Conservation (phyloP, 768 basidiomycete genomes). For the Naganishia randhawae region DNA sequence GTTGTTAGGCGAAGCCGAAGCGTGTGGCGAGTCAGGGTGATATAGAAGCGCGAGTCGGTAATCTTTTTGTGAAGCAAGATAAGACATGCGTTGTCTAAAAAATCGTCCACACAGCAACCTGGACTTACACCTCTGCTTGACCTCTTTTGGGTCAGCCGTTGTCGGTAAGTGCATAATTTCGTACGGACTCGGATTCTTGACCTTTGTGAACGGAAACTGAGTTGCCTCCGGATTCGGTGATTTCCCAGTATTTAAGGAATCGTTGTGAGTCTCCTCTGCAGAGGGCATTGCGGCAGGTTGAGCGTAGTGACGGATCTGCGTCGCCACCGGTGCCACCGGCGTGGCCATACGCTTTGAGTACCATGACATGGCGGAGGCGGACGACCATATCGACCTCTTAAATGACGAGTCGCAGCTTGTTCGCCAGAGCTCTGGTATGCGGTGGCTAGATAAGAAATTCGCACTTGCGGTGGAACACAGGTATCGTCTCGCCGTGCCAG, state of each 20-base stretch:
- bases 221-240: background rate
- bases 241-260: background rate
- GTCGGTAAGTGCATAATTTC: conserved; percentile 43
- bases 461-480: background rate
- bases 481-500: background rate
- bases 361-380: background rate
- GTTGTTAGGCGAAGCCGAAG: conserved; percentile 40
- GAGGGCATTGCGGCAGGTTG: conserved; percentile 12
- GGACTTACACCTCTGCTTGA: conserved; percentile 45
- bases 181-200: conserved; percentile 35
- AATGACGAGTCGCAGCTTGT: background rate
- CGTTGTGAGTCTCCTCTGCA: background rate
- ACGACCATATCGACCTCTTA: background rate
- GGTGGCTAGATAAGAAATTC: background rate
- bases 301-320: conserved; percentile 2
- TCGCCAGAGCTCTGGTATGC: background rate
- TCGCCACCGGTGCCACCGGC: background rate
- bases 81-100: background rate
- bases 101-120: no score
- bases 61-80: conserved; percentile 31
- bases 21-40: conserved; percentile 48
- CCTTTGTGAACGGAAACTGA: conserved; percentile 18
- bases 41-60: conserved; percentile 47
- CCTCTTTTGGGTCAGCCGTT: conserved; percentile 35
- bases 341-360: background rate